Evolutionary conservation across 805 yeast genomes (phyloP).

Genomic region (Pichia ethanolica): DNA sequence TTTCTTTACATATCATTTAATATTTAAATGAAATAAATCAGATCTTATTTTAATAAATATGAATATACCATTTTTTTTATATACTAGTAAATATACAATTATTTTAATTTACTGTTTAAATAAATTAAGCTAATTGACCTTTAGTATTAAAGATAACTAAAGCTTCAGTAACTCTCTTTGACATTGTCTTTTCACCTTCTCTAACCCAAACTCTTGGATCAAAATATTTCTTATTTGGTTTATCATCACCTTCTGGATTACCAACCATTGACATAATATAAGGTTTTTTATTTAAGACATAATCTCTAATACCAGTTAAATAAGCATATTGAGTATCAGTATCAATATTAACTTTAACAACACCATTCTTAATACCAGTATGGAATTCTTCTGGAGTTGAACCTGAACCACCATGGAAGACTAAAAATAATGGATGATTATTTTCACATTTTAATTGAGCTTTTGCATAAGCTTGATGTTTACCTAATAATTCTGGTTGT

Average conservation of each 20-base stretch:
- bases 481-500: slow-evolving; percentile 88
- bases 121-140: slow-evolving; percentile 36
- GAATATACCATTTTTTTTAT: no score
- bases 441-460: slow-evolving; percentile 47
- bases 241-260: slow-evolving; percentile 98
- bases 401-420: slow-evolving; percentile 99
- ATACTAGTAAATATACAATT: no score
- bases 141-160: slow-evolving; percentile 80
- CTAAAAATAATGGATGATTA: slow-evolving; percentile 79
- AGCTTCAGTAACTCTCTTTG: slow-evolving; percentile 75
- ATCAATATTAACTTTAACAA: slow-evolving; percentile 97
- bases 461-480: slow-evolving; percentile 87
- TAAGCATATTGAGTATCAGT: slow-evolving; percentile 99
- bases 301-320: slow-evolving; percentile 95
- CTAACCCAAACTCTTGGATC: slow-evolving; percentile 99
- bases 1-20: no score
- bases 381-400: slow-evolving; percentile 87
- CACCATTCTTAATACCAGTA: slow-evolving; percentile 88
- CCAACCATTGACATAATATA: slow-evolving; percentile 86
- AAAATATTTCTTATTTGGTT: slow-evolving; percentile 99
- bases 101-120: no score
- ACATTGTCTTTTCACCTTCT: slow-evolving; percentile 99
- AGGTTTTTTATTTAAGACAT: slow-evolving; percentile 92
- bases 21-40: no score
- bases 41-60: no score